Percentiles rank a stretch among this genome's conserved stretches.
phyloP scores from a whole-genome alignment of 768 basidiomycete species.

The Porpolomopsis calyptriformis region DNA sequence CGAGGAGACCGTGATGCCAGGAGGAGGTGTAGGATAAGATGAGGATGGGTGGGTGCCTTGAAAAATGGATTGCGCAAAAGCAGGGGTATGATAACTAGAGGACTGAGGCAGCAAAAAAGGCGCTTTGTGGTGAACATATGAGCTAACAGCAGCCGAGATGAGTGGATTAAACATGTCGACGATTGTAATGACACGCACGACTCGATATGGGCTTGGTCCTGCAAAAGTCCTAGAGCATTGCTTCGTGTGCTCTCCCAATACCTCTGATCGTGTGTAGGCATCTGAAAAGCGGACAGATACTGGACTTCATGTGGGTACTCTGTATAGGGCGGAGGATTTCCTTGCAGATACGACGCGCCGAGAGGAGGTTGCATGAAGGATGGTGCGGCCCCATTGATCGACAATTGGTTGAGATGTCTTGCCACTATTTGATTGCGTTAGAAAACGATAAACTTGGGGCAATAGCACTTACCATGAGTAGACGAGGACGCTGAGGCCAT shows the following conservation, averaged over 20 bases:
- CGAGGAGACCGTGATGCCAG: slow-evolving; percentile 50
- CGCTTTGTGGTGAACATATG: slow-evolving; percentile 33
- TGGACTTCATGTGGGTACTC: slow-evolving; percentile 57
- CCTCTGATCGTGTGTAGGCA: slow-evolving; percentile 34
- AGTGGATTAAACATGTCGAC: slow-evolving; percentile 14
- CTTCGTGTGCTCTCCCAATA: slow-evolving; percentile 59
- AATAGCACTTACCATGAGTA: slow-evolving; percentile 45
- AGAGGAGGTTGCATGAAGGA: slow-evolving; percentile 53
- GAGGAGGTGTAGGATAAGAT: slow-evolving; percentile 66
- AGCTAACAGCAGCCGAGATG: slow-evolving; percentile 20
- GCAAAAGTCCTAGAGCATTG: slow-evolving; percentile 50
- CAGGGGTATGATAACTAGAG: slow-evolving; percentile 43
- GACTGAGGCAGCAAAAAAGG: slow-evolving; percentile 32
- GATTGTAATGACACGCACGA: slow-evolving; percentile 30
- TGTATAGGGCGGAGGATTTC: slow-evolving; percentile 46
- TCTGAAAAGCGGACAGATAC: slow-evolving; percentile 42
- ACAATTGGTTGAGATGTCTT: slow-evolving; percentile 52
- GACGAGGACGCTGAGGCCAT: slow-evolving; percentile 71
- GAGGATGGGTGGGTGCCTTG: slow-evolving; percentile 50
- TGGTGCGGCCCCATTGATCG: slow-evolving; percentile 47
- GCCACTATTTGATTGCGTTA: slow-evolving; percentile 36
- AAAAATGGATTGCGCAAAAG: slow-evolving; percentile 56
- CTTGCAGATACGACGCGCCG: slow-evolving; percentile 29
- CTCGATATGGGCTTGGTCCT: slow-evolving; percentile 31
- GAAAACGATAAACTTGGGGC: not conserved